Evolutionary conservation across 2,329 filamentous ascomycete species (phyloP).

Genomic region (Colletotrichum nymphaeae): DNA sequence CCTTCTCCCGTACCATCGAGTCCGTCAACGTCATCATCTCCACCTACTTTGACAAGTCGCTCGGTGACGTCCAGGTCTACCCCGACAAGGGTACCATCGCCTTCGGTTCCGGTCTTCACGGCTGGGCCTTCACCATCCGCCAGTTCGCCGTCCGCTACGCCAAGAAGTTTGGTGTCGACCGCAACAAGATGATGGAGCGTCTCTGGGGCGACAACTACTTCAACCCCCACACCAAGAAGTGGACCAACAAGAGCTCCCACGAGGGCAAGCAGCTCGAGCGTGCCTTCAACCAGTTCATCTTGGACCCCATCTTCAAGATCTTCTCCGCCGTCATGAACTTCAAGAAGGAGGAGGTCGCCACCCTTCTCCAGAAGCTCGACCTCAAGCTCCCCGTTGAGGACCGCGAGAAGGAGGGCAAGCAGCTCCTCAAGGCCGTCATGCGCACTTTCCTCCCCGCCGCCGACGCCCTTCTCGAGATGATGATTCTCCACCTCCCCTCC

Average conservation of each 20-base stretch:
- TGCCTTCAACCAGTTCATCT: constrained; percentile 99
- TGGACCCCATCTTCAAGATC: constrained; percentile 99
- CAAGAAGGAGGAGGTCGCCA: constrained; percentile 92
- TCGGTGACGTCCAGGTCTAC: constrained; percentile 99
- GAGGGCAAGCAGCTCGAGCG: constrained; percentile 94
- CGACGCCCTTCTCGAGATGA: constrained; percentile 99
- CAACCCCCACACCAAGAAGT: constrained; percentile 99
- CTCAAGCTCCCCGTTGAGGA: constrained; percentile 92
- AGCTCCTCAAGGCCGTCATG: constrained; percentile 98
- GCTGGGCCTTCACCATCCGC: constrained; percentile 99
- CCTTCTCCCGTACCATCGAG: constrained; percentile 99
- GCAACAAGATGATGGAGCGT: constrained; percentile 99
- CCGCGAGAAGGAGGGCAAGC: constrained; percentile 95
- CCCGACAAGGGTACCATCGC: constrained; percentile 97
- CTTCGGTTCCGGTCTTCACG: constrained; percentile 99
- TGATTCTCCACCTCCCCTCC: constrained; percentile 98
- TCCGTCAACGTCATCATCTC: constrained; percentile 99
- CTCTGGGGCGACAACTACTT: constrained; percentile 99
- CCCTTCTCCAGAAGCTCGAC: constrained; percentile 89
- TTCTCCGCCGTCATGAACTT: constrained; percentile 97
- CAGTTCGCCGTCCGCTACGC: constrained; percentile 96
- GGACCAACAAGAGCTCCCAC: constrained; percentile 86
- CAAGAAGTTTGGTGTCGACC: constrained; percentile 99
- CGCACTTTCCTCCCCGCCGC: constrained; percentile 98
- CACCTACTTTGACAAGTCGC: constrained; percentile 96